Evolutionary conservation across 768 basidiomycete species (phyloP).

Genomic region (Mycena rebaudengoi): DNA sequence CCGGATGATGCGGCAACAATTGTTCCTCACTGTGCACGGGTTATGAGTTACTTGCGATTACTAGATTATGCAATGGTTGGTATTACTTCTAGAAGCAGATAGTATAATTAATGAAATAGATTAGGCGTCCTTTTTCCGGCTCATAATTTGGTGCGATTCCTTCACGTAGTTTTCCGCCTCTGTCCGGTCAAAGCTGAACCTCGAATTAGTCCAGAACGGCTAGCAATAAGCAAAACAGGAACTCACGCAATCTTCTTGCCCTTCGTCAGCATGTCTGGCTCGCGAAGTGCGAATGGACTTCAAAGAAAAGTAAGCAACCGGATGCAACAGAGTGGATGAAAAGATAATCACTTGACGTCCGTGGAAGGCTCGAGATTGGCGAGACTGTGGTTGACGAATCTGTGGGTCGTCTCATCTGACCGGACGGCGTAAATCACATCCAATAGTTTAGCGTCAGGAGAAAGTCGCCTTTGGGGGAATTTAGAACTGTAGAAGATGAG

Average conservation of each 20-base stretch:
- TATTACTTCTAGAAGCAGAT: too few species aligned
- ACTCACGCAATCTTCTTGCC: constrained; percentile 79
- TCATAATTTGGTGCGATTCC: constrained; percentile 66
- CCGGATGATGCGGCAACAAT: too few species aligned
- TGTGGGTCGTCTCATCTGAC: constrained; percentile 92
- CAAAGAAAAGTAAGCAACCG: too few species aligned
- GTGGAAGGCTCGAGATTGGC: constrained; percentile 81
- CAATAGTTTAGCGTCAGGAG: constrained; percentile 74
- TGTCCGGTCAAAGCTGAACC: constrained; percentile 71
- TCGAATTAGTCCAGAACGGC: constrained; percentile 10
- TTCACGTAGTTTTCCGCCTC: constrained; percentile 73
- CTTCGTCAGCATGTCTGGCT: constrained; percentile 87
- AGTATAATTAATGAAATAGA: constrained; percentile 7
- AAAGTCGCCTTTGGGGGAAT: constrained; percentile 57
- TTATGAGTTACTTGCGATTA: too few species aligned
- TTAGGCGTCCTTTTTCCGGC: constrained; percentile 37
- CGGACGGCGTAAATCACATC: constrained; percentile 93
- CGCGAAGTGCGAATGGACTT: constrained; percentile 87
- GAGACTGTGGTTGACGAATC: constrained; percentile 95
- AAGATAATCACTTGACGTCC: too few species aligned
- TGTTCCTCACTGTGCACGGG: too few species aligned
- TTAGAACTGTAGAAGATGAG: neutral
- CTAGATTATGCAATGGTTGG: too few species aligned
- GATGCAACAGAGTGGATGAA: too few species aligned
- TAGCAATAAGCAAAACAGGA: neutral